Evolutionary conservation across 2,329 filamentous ascomycete genomes (phyloP).

Genomic region (Exophiala sp.): DNA sequence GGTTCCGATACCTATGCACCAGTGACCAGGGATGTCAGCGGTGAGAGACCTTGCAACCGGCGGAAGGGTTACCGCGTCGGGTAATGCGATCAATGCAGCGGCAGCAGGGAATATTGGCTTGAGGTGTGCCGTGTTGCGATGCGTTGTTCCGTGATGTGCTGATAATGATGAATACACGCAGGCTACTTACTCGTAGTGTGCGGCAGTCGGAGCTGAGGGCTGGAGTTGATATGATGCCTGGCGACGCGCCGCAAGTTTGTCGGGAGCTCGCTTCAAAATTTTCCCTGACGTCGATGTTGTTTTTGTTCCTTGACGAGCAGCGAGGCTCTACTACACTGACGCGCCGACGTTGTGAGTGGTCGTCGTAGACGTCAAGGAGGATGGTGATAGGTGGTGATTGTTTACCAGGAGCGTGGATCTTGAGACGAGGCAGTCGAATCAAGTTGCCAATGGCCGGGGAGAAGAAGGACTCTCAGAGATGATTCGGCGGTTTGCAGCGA

Average conservation of each 20-base stretch:
- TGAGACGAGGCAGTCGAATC: slow-evolving; percentile 21
- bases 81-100: slow-evolving; percentile 1
- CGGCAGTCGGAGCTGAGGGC: not conserved
- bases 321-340: slow-evolving; percentile 14
- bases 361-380: slow-evolving; percentile 2
- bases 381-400: slow-evolving; percentile 20
- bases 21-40: slow-evolving; percentile 1
- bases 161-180: not conserved
- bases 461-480: slow-evolving; percentile 9
- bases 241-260: not conserved
- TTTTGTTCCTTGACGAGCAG: slow-evolving; percentile 5
- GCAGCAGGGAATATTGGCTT: not conserved
- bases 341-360: slow-evolving; percentile 6
- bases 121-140: not conserved
- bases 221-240: slow-evolving; percentile 8
- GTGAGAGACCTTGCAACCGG: slow-evolving; percentile 3
- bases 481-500: slow-evolving; percentile 14
- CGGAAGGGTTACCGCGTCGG: slow-evolving; percentile 10
- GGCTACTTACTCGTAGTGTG: not conserved
- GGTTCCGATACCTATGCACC: not conserved
- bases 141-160: not conserved
- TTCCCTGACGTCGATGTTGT: not conserved
- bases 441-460: slow-evolving; percentile 12
- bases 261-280: not conserved
- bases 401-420: slow-evolving; percentile 24